These are phyloP conservation scores for Immersiella caudata DNA, from an alignment of 495 filamentous ascomycete genomes.

Conservation along the genomic window DNA sequence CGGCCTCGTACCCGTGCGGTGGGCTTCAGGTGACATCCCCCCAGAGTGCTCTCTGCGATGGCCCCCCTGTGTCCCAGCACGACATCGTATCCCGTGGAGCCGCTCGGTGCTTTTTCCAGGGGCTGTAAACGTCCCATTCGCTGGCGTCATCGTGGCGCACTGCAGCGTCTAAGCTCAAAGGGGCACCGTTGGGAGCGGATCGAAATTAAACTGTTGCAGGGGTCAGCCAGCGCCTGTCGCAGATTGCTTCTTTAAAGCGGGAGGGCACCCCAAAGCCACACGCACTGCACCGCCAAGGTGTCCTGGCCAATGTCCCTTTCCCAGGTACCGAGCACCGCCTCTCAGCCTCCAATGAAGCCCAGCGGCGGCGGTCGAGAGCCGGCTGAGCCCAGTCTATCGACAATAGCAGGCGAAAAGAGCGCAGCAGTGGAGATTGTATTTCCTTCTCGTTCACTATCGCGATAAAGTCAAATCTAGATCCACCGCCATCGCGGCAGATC, in stretches of 20 bases:
- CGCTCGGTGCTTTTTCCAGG: slow-evolving; percentile 19
- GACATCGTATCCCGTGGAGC: slow-evolving; percentile 20
- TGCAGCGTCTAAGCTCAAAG: slow-evolving; percentile 15
- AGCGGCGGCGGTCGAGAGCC: neutral
- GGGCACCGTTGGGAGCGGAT: slow-evolving; percentile 6
- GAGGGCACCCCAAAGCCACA: neutral
- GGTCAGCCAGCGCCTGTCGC: neutral
- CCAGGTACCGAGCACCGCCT: neutral
- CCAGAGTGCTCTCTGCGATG: neutral
- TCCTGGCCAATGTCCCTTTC: neutral
- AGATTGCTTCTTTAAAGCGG: neutral
- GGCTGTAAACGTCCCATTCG: slow-evolving; percentile 8
- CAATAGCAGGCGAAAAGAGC: neutral
- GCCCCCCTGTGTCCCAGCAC: too few species aligned
- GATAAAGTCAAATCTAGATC: neutral
- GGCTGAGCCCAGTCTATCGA: neutral
- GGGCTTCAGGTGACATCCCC: neutral
- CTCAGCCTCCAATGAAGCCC: neutral
- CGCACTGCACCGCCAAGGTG: neutral
- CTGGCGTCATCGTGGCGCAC: slow-evolving; percentile 11
- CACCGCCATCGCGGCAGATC: neutral
- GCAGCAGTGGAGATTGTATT: neutral
- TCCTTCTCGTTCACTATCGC: neutral
- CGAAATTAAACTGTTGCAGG: slow-evolving; percentile 16
- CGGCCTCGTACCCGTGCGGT: neutral